Conservation (phyloP, 441 rosid species). For the Erysimum pusillum region DNA sequence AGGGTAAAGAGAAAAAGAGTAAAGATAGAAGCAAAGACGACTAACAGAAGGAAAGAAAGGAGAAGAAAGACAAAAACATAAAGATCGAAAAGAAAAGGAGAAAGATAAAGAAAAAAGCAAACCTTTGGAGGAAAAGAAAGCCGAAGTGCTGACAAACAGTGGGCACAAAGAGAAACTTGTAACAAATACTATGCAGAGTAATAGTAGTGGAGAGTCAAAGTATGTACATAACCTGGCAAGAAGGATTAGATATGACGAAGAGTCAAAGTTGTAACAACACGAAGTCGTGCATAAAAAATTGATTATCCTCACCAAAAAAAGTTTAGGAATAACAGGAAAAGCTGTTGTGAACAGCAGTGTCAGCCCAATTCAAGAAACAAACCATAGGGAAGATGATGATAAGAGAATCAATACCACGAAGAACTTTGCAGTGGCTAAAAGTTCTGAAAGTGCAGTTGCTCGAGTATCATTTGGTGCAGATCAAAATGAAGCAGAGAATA, state of each 20-base stretch:
- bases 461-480: slow-evolving; percentile 43
- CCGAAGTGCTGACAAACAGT: slow-evolving; percentile 40
- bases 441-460: slow-evolving; percentile 43
- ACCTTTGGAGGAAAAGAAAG: slow-evolving; percentile 46
- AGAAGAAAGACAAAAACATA: no score
- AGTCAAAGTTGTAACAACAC: no score
- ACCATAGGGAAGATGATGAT: slow-evolving; percentile 49
- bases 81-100: no score
- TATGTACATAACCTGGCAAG: slow-evolving; percentile 60
- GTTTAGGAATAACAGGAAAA: slow-evolving; percentile 36
- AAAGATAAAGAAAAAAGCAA: slow-evolving; percentile 43
- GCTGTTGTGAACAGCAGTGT: slow-evolving; percentile 20
- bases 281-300: slow-evolving; percentile 50
- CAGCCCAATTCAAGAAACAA: slow-evolving; percentile 45
- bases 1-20: no score
- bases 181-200: slow-evolving; percentile 44
- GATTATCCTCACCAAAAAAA: slow-evolving; percentile 27
- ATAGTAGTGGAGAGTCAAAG: slow-evolving; percentile 52
- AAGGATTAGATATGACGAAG: slow-evolving; percentile 57
- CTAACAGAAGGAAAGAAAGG: no score
- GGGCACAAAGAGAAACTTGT: slow-evolving; percentile 49
- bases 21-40: no score
- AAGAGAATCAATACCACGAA: slow-evolving; percentile 53
- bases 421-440: slow-evolving; percentile 46
- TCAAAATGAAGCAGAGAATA: slow-evolving; percentile 49